Conservation (phyloP, 1,139 yeast species). For the Magnusiomyces sp. region DNA sequence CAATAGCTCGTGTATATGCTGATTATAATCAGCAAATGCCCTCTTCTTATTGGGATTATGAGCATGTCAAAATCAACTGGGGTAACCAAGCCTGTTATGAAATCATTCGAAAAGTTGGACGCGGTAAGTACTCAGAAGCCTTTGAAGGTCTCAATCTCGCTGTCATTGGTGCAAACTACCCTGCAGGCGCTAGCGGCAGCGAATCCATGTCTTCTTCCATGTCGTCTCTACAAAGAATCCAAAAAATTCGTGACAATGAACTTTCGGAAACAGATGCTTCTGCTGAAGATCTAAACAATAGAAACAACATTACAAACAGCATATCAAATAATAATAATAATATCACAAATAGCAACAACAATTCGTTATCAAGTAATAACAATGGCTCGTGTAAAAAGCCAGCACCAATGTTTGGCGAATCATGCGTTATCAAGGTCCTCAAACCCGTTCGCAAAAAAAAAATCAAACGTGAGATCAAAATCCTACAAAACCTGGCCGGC, state of each 20-base stretch:
- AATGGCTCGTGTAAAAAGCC: no score
- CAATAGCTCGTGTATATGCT: constrained; percentile 82
- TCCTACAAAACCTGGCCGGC: constrained; percentile 76
- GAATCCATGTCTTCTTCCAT: no score
- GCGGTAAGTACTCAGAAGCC: constrained; percentile 97
- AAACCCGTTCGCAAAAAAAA: constrained; percentile 97
- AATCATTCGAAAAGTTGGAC: constrained; percentile 83
- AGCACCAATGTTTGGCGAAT: no score
- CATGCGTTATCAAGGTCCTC: constrained; percentile 78
- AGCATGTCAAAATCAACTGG: constrained; percentile 45
- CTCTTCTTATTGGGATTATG: constrained; percentile 87
- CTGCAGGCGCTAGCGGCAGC: no score
- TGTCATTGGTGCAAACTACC: no score
- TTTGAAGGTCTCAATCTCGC: constrained; percentile 59
- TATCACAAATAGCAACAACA: not conserved
- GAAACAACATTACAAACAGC: no score
- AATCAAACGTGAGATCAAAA: constrained; percentile 90
- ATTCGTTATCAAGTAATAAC: no score
- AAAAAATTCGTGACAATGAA: no score
- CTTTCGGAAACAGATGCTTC: no score
- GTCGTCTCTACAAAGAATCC: no score
- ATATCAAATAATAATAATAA: not conserved
- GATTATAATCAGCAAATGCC: constrained; percentile 77
- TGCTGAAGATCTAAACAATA: no score
- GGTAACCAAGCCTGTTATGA: constrained; percentile 75